phyloP scores from a whole-genome alignment of 1,284 basidiomycete genomes.

The Ustilago xerochloae region DNA sequence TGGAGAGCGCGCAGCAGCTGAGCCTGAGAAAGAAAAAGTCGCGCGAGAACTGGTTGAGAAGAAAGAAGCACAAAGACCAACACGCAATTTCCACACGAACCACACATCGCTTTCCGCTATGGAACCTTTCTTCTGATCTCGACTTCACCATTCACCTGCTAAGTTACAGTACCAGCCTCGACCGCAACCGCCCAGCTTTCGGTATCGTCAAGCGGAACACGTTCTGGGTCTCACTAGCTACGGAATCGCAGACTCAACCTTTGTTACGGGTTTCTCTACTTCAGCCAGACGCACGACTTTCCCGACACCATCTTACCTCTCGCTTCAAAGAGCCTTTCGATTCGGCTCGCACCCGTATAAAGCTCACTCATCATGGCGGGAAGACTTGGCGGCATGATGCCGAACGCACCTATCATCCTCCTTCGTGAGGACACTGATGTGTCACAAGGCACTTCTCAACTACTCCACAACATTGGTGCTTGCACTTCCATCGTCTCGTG shows the following conservation, averaged over 20 bases:
- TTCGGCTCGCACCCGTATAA: not conserved
- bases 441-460: slow-evolving; percentile 92
- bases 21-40: slow-evolving; percentile 18
- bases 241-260: too few relatives aligned
- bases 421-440: slow-evolving; percentile 85
- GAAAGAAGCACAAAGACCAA: slow-evolving; percentile 44
- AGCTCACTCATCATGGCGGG: slow-evolving; percentile 36
- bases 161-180: too few relatives aligned
- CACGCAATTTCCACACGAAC: slow-evolving; percentile 9
- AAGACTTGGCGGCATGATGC: slow-evolving; percentile 57
- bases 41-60: slow-evolving; percentile 27
- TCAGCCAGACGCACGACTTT: not conserved
- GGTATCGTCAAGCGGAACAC: too few relatives aligned
- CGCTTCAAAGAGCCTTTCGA: slow-evolving; percentile 2
- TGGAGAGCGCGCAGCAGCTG: slow-evolving; percentile 1
- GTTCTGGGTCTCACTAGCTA: too few relatives aligned
- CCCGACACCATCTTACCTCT: not conserved
- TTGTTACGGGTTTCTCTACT: too few relatives aligned
- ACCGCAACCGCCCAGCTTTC: not conserved
- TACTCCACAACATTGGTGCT: slow-evolving; percentile 88
- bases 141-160: slow-evolving; percentile 5
- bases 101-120: not conserved
- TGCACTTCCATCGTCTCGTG: slow-evolving; percentile 64
- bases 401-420: slow-evolving; percentile 63
- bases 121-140: not conserved